Base-by-base conservation (phyloP, 2,329 filamentous ascomycete species). In the Penicillium sp. region DNA sequence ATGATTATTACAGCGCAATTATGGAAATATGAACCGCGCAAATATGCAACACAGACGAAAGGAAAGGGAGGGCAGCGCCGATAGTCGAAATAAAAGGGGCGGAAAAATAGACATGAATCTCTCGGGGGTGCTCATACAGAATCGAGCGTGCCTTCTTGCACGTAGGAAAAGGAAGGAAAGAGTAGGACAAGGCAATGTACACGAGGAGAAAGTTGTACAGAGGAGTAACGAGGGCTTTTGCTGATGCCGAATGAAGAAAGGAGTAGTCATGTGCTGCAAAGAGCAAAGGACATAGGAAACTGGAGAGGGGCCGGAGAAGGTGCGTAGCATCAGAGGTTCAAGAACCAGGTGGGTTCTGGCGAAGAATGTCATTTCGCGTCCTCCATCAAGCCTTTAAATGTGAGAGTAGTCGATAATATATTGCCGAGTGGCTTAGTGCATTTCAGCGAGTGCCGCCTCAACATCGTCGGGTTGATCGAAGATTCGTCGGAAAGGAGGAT, bases 401-500 rank as follows among this genome's bases (percentile, higher is more conserved):
- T 36, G 33, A 7, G 33, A 7, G 33, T 16, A 34, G 18, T 13
- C 36, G 36, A 39, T 39, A 39, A 10, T 39, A 39, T 39, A 39
- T 21, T 12, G 36, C 18, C 34, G 5, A 9, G 8, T 39, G 18
- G 10, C 38, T 56, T 44, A 60, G 21, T 59, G 57, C 58, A 59
- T 60, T 45, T 66, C 62, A 34, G 61, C 59, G 47, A 63, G 60
- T 24, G 57, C 62, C 56, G 64, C 55, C 44, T 70, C 62, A 59
- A 70, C 42, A 57, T 69, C 57, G 56, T 70, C 61, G 26, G 75
- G 69, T 54, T 73, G 73, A 47, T 74, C 66, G 53, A 79, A 79
- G 21, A 79, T 77, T 51, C 74, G 74, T 61, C 75, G 76, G 59
- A 79, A 78, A 18, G 75, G 71, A 18, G 75, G 76, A 60, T 76